Evolutionary conservation across 2,329 filamentous ascomycete genomes (phyloP).

Genomic region (Colletotrichum sublineola): DNA sequence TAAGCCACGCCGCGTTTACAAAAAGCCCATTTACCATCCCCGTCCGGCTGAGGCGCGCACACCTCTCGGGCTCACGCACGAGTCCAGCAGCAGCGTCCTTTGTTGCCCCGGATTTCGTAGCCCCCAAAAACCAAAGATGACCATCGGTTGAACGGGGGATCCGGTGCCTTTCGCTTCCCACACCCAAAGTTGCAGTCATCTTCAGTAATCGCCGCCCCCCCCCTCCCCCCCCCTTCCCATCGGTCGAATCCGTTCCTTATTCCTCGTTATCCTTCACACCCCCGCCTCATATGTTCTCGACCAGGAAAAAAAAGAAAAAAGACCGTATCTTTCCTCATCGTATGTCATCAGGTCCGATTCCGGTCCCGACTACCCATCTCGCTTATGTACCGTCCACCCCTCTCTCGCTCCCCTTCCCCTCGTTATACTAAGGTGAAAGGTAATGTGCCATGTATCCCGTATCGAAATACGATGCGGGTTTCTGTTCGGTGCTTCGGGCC

Average conservation of each 20-base stretch:
- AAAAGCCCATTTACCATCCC: background rate
- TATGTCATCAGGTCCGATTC: background rate
- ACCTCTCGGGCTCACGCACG: background rate
- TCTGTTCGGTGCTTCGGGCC: constrained; percentile 2
- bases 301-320: too few species aligned
- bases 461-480: constrained; percentile 6
- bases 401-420: background rate
- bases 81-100: background rate
- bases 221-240: background rate
- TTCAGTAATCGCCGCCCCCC: background rate
- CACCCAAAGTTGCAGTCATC: background rate
- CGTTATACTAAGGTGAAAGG: constrained; percentile 14
- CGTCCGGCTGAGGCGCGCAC: background rate
- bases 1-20: background rate
- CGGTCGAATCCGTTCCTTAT: constrained; percentile 3
- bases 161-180: background rate
- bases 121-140: background rate
- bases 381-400: background rate
- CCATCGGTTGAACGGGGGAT: background rate
- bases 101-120: constrained; percentile 12
- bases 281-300: background rate
- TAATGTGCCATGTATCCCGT: constrained; percentile 24
- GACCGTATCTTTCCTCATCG: background rate
- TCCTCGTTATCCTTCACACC: background rate
- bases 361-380: background rate